These are phyloP conservation scores for Phyllosticta ampelicida DNA, from an alignment of 2,329 filamentous ascomycete genomes.

Conservation along the genomic window DNA sequence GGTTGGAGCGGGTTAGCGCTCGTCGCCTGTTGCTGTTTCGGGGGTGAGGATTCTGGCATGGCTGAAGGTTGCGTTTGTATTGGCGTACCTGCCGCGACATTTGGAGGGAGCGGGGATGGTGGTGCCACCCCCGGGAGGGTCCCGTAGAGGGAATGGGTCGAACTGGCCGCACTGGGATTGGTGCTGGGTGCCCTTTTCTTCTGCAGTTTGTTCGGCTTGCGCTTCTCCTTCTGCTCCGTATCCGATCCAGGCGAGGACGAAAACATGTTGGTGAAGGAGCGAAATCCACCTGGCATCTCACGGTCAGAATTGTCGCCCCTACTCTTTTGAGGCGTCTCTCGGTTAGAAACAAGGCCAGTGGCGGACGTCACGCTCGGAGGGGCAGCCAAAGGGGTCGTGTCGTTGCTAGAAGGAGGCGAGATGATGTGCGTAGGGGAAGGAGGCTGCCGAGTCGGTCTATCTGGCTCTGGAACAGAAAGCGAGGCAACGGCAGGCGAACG, in stretches of 20 bases:
- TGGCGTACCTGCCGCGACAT: conserved; percentile 18
- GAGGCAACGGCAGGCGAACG: conserved; percentile 1
- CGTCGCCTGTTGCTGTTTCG: conserved; percentile 4
- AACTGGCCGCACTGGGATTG: conserved; percentile 84
- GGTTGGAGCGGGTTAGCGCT: conserved; percentile 30
- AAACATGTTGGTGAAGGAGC: conserved; percentile 19
- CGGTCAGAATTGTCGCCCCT: conserved; percentile 5
- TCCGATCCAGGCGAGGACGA: conserved; percentile 52
- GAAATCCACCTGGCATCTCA: conserved; percentile 6
- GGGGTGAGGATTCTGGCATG: conserved; percentile 8
- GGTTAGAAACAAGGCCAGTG: conserved; percentile 5
- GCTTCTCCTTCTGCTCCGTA: conserved; percentile 45
- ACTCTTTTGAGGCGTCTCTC: conserved; percentile 3
- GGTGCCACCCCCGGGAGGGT: conserved; percentile 11
- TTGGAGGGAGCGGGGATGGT: conserved; percentile 23
- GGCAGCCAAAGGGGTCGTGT: conserved; percentile 26
- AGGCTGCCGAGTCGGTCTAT: neutral
- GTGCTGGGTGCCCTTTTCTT: conserved; percentile 77
- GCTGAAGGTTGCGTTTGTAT: conserved; percentile 17
- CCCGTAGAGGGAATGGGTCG: conserved; percentile 51
- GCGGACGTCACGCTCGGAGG: conserved; percentile 14
- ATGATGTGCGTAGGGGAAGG: conserved; percentile 22
- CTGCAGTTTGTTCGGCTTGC: conserved; percentile 79
- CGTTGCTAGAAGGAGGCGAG: conserved; percentile 29
- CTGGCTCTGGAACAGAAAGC: conserved; percentile 4